Evolutionary conservation across 345 rosid species (phyloP), one percentile per base, ranked within the genome.

Genomic region (Mallotus nudiflorus): DNA sequence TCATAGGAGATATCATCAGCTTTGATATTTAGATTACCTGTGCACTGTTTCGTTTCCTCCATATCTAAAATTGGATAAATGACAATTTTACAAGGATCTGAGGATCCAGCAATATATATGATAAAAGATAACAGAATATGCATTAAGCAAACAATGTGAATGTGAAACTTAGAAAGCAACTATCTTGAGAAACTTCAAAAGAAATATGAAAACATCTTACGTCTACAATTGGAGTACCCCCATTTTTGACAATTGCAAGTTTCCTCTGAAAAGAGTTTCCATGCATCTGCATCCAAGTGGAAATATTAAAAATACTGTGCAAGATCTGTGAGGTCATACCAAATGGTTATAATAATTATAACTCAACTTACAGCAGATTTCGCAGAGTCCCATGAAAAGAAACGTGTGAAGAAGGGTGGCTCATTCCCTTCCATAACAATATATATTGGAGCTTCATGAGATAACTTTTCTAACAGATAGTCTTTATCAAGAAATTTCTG

Each of bases 231-330:
- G 93, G 91, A 65, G 89, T 79, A 72, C 84, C 89, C 10, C 95
- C 96, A 75, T 80, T 82, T 80, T 88, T 96, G 57, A 96, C 78
- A 10, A 96, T 81, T 24, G 91, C 78, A 69, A 96, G 96, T 74
- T 87, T 96, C 80, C 91, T 84, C 78, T 96, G 98, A 82, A 85
- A 96, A 51, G 99, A 92, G 81, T 96, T 84, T 72, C 99, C 99
- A 79, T 81, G 95, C 90, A 96, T 88, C 99, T 96, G 90, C 71
- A 73, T 46, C 67, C 62, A 68, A 70, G 69, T 46, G 45, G 75
- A 65, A 64, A 24, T 60, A 52, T 46, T 73, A 55, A 55, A 31
- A 14, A 27, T 29, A 55, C 42, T 42, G 20, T 53, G 14, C 10
- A 18, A 39, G 16, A 27, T 20, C 33, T 31, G 35, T 14, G 24